Evolutionary conservation across 306 rosid species (phyloP).

Genomic region (Psophocarpus tetragonolobus): DNA sequence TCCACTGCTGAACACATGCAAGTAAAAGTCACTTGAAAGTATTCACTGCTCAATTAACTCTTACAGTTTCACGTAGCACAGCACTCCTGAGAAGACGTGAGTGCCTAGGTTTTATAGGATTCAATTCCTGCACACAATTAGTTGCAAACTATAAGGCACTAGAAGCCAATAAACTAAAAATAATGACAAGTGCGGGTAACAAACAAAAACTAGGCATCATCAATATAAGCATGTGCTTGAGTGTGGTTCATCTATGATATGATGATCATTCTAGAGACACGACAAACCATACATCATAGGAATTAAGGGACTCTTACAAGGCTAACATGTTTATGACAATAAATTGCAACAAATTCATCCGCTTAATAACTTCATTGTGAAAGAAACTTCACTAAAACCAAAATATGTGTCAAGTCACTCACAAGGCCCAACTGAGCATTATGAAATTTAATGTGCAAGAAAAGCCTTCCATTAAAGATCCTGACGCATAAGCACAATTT

Average conservation of each 20-base stretch:
- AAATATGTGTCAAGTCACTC: not conserved
- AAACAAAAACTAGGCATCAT: not conserved
- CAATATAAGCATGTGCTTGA: conserved; percentile 6
- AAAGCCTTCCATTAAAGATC: not conserved
- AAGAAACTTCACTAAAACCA: not conserved
- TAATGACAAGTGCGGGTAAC: not conserved
- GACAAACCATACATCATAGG: not conserved
- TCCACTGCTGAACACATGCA: conserved; percentile 2
- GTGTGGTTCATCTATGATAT: not conserved
- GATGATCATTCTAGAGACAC: conserved; percentile 19
- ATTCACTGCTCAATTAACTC: conserved; percentile 42
- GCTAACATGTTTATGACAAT: not conserved
- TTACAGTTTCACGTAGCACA: conserved; percentile 72
- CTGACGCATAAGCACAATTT: not conserved
- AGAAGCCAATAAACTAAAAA: not conserved
- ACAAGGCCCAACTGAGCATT: conserved; percentile 1
- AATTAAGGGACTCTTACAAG: conserved; percentile 8
- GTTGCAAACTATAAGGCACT: conserved; percentile 16
- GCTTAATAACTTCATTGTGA: not conserved
- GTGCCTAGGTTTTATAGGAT: conserved; percentile 82
- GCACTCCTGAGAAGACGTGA: conserved; percentile 80
- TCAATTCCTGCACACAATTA: conserved; percentile 61
- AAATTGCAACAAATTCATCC: conserved; percentile 12
- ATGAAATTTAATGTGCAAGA: not conserved
- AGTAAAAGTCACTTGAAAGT: conserved; percentile 16